Conservation (phyloP, 2,329 filamentous ascomycete species). For the Sclerotinia sclerotiorum region DNA sequence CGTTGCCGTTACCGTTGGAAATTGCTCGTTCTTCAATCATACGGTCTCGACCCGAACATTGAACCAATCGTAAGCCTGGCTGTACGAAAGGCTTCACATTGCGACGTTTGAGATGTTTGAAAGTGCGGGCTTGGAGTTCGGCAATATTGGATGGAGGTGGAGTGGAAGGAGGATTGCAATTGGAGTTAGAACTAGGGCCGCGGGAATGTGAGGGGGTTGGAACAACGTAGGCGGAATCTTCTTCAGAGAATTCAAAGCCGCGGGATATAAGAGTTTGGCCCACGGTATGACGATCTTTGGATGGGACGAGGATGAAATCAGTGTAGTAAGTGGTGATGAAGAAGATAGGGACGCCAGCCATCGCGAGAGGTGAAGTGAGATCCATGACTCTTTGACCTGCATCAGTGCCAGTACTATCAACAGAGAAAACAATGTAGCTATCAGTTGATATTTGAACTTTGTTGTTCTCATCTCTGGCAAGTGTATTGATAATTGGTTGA, state of each 20-base stretch:
- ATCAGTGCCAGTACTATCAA: conserved; percentile 86
- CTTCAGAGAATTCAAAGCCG: conserved; percentile 81
- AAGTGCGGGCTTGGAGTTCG: conserved; percentile 81
- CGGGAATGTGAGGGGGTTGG: conserved; percentile 39
- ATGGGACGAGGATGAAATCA: conserved; percentile 91
- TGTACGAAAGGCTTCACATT: conserved; percentile 73
- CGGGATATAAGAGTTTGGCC: conserved; percentile 72
- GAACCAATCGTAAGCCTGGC: conserved; percentile 67
- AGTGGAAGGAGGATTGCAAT: conserved; percentile 59
- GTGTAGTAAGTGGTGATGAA: conserved; percentile 99
- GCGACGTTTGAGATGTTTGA: conserved; percentile 75
- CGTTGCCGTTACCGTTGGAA: conserved; percentile 41
- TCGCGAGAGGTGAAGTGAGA: conserved; percentile 82
- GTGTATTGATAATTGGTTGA: conserved; percentile 62
- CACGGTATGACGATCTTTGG: conserved; percentile 70
- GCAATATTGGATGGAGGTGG: conserved; percentile 75
- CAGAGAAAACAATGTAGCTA: conserved; percentile 83
- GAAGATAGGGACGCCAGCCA: conserved; percentile 94
- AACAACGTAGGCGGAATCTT: conserved; percentile 67
- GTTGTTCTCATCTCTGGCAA: conserved; percentile 55
- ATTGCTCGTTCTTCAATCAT: conserved; percentile 39
- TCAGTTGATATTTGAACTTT: conserved; percentile 75
- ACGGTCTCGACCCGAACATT: conserved; percentile 67
- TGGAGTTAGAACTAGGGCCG: conserved; percentile 46
- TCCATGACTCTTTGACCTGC: conserved; percentile 90